Evolutionary conservation across 2,329 filamentous ascomycete species (phyloP).

Genomic region (Ascosphaera apis): DNA sequence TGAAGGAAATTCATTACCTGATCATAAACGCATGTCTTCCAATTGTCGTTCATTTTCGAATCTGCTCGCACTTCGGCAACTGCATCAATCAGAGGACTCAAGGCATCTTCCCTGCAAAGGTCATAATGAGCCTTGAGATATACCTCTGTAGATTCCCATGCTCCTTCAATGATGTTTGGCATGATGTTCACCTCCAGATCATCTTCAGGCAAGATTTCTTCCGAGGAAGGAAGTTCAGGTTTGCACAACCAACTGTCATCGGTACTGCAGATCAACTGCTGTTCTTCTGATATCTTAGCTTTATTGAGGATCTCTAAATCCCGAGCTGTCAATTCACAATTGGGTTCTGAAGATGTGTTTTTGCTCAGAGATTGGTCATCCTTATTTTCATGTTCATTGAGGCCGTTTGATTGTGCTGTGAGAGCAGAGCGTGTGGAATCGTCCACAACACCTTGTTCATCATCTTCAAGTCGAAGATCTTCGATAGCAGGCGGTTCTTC

Average conservation of each 20-base stretch:
- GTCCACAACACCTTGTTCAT: too few species aligned
- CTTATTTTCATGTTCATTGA: too few species aligned
- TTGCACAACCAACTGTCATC: slow-evolving; percentile 13
- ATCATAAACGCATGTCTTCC: slow-evolving; percentile 42
- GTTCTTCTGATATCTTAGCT: too few species aligned
- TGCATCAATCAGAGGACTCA: slow-evolving; percentile 44
- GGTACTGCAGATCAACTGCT: neutral
- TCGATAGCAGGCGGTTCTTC: too few species aligned
- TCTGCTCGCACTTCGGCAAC: slow-evolving; percentile 31
- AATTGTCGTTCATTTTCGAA: slow-evolving; percentile 34
- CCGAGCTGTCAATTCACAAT: too few species aligned
- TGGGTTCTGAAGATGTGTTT: too few species aligned
- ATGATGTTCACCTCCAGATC: slow-evolving; percentile 16
- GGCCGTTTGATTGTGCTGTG: too few species aligned
- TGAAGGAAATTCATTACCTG: slow-evolving; percentile 25
- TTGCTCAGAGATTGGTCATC: too few species aligned
- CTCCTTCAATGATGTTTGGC: slow-evolving; percentile 30
- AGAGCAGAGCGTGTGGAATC: too few species aligned
- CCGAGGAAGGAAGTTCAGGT: slow-evolving; percentile 18
- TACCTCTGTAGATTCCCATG: slow-evolving; percentile 36
- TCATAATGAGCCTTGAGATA: slow-evolving; percentile 57
- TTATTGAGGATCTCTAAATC: too few species aligned
- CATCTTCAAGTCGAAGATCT: too few species aligned
- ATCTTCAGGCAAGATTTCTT: slow-evolving; percentile 15
- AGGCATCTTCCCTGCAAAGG: slow-evolving; percentile 50